Evolutionary conservation across 345 rosid species (phyloP).

Genomic region (Corchorus capsularis): DNA sequence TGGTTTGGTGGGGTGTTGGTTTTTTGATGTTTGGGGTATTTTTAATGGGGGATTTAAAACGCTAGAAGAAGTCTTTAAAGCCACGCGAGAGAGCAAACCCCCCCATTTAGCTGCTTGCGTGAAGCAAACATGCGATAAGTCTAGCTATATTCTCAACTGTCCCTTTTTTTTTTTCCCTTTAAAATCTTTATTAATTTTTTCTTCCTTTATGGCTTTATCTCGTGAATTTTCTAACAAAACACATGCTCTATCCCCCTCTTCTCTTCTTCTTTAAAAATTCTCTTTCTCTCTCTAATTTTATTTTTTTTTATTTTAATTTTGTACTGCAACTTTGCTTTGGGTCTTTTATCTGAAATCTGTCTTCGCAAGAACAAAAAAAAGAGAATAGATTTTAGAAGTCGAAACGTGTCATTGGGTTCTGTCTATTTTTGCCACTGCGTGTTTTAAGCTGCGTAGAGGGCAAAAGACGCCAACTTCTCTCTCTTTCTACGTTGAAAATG

Average conservation of each 20-base stretch:
- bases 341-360: slow-evolving; percentile 23
- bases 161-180: slow-evolving; percentile 9
- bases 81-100: slow-evolving; percentile 87
- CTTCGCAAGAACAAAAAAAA: slow-evolving; percentile 4
- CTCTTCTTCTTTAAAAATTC: not conserved
- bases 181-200: not conserved
- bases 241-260: slow-evolving; percentile 10
- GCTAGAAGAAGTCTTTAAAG: slow-evolving; percentile 75
- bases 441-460: slow-evolving; percentile 59
- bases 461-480: slow-evolving; percentile 59
- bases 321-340: slow-evolving; percentile 15
- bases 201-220: slow-evolving; percentile 25
- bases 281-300: not conserved
- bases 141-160: slow-evolving; percentile 49
- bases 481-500: slow-evolving; percentile 40
- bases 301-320: not conserved
- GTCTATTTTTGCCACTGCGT: slow-evolving; percentile 45
- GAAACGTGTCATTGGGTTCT: slow-evolving; percentile 46
- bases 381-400: slow-evolving; percentile 14
- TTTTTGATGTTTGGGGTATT: slow-evolving; percentile 16
- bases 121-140: slow-evolving; percentile 96
- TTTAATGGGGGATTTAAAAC: slow-evolving; percentile 38
- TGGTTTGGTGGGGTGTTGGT: slow-evolving; percentile 32
- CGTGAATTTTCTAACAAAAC: slow-evolving; percentile 43
- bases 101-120: slow-evolving; percentile 91